phyloP scores from a whole-genome alignment of 2,329 filamentous ascomycete genomes.

The Beauveria medogensis region DNA sequence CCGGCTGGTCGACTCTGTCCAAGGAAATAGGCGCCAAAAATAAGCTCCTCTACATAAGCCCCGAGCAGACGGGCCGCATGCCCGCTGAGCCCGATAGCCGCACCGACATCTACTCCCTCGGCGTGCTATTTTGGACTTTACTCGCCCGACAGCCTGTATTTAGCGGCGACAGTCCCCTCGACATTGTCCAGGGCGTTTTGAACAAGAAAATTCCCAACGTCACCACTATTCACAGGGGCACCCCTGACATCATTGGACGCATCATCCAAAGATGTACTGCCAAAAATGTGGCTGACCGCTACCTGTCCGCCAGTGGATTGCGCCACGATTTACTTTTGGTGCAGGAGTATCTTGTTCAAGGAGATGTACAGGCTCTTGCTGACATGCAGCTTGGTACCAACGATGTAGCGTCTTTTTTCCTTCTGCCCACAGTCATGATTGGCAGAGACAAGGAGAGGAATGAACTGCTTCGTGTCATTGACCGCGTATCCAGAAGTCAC shows the following conservation, averaged over 20 bases:
- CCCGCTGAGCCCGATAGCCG: slow-evolving; percentile 84
- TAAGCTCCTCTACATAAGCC: slow-evolving; percentile 86
- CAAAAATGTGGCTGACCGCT: slow-evolving; percentile 79
- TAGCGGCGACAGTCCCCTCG: slow-evolving; percentile 69
- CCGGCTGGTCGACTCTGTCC: slow-evolving; percentile 77
- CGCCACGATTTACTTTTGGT: slow-evolving; percentile 72
- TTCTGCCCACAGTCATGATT: slow-evolving; percentile 73
- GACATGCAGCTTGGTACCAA: slow-evolving; percentile 71
- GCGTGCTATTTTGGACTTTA: slow-evolving; percentile 81
- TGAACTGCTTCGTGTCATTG: slow-evolving; percentile 64
- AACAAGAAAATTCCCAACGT: slow-evolving; percentile 70
- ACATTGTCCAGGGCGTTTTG: slow-evolving; percentile 86
- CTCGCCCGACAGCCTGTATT: slow-evolving; percentile 75
- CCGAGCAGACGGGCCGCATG: slow-evolving; percentile 89
- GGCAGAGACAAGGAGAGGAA: slow-evolving; percentile 67
- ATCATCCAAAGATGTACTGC: slow-evolving; percentile 91
- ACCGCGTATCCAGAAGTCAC: slow-evolving; percentile 65
- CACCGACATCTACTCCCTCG: slow-evolving; percentile 89
- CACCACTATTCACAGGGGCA: slow-evolving; percentile 68
- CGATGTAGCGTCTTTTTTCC: slow-evolving; percentile 88
- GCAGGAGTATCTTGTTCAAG: slow-evolving; percentile 65
- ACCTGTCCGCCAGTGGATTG: slow-evolving; percentile 80
- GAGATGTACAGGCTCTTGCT: slow-evolving; percentile 61
- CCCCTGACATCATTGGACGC: slow-evolving; percentile 72
- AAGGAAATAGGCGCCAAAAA: slow-evolving; percentile 79